Conservation (phyloP, 2,329 filamentous ascomycete species). For the Aureobasidium pullulans region DNA sequence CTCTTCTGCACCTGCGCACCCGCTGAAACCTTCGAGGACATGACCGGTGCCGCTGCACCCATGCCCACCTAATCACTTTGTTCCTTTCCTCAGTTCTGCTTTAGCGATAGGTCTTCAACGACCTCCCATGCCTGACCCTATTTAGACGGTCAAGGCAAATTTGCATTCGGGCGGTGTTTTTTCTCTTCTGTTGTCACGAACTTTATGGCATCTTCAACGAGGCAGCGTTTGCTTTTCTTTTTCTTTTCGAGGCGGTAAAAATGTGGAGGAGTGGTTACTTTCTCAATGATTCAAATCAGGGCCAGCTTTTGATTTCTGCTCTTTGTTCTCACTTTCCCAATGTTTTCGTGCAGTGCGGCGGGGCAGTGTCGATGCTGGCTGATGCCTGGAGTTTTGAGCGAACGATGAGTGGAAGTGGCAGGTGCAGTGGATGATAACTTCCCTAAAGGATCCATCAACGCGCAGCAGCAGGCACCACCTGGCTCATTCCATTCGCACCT, state of each 20-base stretch:
- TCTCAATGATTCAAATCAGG: not conserved
- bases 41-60: conserved; percentile 27
- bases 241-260: not conserved
- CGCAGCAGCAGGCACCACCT: too few species aligned
- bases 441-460: too few species aligned
- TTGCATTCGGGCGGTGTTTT: conserved; percentile 4
- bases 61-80: not conserved
- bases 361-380: not conserved
- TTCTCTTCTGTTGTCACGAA: not conserved
- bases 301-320: not conserved
- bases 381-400: too few species aligned
- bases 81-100: not conserved
- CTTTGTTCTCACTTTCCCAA: not conserved
- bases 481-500: too few species aligned
- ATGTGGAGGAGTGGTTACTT: not conserved
- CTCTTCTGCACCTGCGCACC: conserved; percentile 92
- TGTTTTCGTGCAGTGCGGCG: not conserved
- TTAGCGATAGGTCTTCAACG: conserved; percentile 13
- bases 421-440: too few species aligned
- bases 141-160: not conserved
- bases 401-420: too few species aligned
- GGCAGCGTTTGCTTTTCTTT: not conserved
- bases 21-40: conserved; percentile 51
- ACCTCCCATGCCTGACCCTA: not conserved
- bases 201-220: conserved; percentile 13